Base-by-base conservation (phyloP, 441 rosid genomes). In the Rhodomyrtus psidioides region DNA sequence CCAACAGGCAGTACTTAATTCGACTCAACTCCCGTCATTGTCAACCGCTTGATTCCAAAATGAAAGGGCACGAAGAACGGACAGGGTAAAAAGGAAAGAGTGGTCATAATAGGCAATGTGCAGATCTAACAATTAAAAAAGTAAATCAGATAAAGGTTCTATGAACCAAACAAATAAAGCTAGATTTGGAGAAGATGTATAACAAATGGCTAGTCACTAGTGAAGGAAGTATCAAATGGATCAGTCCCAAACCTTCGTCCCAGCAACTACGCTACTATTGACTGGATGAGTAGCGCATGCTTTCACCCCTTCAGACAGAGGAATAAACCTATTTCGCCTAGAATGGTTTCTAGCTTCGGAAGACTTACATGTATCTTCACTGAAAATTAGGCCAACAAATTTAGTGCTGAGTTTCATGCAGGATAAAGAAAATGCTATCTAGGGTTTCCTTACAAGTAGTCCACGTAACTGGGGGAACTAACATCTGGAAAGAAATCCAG, bases 391-490 rank as follows among this genome's bases (percentile, higher is more conserved):
- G 83, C 56, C 82, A 42, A 79, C 55, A 83, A 82, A 46, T 28
- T 54, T 49, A 82, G n/a, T 30, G 75, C 58, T 46, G 81, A 85
- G 19, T 39, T 74, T 51, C 39, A 53, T 28, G 53, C 62, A 62
- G 27, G 28, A 42, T 42, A 46, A 54, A 76, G 23, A 1, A 57
- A n/a, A 26, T 24, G n/a, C 85, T 87, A 54, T 13, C 83, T 23
- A 82, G 75, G 74, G 75, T 59, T 82, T 86, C 82, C 92, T 85
- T 91, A 96, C 99, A 88, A 90, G 89, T 90, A 91, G 89, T 96
- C 95, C 86, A 95, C 99, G 70, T 95, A 98, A 90, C 98, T 89
- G 55, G 97, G 96, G 87, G 99, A 97, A 83, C 86, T 92, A 51
- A 89, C 27, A 87, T 93, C 94, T 5, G 99, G 97, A 89, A 93